Evolutionary conservation across 2,329 filamentous ascomycete species (phyloP).

Genomic region (Didymella pinodella): DNA sequence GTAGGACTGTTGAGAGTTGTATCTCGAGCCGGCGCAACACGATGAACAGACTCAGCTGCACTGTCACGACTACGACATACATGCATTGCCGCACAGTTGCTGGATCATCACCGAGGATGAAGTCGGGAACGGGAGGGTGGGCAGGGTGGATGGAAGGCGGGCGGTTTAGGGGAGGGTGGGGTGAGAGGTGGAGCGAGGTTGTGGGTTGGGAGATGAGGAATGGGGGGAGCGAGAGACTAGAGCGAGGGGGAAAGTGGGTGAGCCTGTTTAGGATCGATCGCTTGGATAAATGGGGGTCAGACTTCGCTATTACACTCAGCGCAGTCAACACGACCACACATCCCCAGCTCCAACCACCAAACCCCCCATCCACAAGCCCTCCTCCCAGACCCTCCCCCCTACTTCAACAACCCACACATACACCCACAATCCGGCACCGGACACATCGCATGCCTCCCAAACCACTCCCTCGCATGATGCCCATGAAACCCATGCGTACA

Average conservation of each 20-base stretch:
- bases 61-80: background rate
- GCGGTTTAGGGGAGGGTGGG: background rate
- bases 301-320: too few species aligned
- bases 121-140: slow-evolving; percentile 16
- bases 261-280: background rate
- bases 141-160: slow-evolving; percentile 12
- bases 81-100: slow-evolving; percentile 27
- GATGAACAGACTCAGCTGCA: background rate
- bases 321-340: too few species aligned
- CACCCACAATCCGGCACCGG: slow-evolving; percentile 65
- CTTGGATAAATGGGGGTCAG: too few species aligned
- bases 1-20: background rate
- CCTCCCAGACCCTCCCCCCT: background rate
- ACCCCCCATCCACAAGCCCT: too few species aligned
- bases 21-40: background rate
- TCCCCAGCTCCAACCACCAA: too few species aligned
- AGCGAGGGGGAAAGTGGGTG: background rate
- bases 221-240: background rate
- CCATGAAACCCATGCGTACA: slow-evolving; percentile 72
- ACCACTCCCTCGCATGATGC: slow-evolving; percentile 69
- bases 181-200: background rate
- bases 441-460: slow-evolving; percentile 62
- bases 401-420: slow-evolving; percentile 57
- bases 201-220: slow-evolving; percentile 9
- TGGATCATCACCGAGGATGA: slow-evolving; percentile 36